A percentile compares a stretch with the other conserved stretches of the same genome.
phyloP scores from a whole-genome alignment of 2,329 filamentous ascomycete genomes.

The Aspergillus sp. region DNA sequence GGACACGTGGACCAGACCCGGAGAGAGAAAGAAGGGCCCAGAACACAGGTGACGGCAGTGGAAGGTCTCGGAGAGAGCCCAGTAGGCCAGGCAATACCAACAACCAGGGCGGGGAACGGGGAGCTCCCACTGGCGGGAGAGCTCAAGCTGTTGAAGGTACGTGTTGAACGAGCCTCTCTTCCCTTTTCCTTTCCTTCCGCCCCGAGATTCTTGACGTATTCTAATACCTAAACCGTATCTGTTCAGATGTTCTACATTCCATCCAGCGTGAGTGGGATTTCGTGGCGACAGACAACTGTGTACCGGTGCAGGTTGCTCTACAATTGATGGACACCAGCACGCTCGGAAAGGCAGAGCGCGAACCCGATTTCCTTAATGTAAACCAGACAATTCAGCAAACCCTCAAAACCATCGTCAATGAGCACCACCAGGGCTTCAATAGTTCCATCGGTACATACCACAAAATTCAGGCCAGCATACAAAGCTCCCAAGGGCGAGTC shows the following conservation, averaged over 20 bases:
- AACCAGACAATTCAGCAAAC: constrained; percentile 89
- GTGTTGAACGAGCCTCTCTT: constrained; percentile 5
- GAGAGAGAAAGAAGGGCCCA: constrained; percentile 28
- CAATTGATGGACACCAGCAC: constrained; percentile 94
- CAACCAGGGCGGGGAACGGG: constrained; percentile 22
- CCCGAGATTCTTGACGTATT: neutral
- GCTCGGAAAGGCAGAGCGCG: constrained; percentile 84
- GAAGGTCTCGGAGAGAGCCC: constrained; percentile 24
- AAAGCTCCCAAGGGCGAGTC: constrained; percentile 81
- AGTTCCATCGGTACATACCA: constrained; percentile 98
- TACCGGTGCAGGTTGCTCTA: constrained; percentile 91
- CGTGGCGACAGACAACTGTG: constrained; percentile 83
- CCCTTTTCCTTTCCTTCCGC: neutral
- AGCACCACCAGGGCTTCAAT: constrained; percentile 99
- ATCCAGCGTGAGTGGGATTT: constrained; percentile 90
- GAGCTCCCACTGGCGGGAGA: constrained; percentile 15
- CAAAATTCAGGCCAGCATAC: constrained; percentile 94
- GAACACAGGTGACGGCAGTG: constrained; percentile 28
- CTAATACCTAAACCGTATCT: neutral
- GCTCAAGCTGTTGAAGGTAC: constrained; percentile 39
- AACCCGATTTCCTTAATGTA: constrained; percentile 78
- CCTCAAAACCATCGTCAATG: constrained; percentile 92
- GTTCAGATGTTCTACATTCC: constrained; percentile 66
- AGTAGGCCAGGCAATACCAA: constrained; percentile 23
- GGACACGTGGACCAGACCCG: constrained; percentile 34